Conservation (phyloP, 495 filamentous ascomycete species). For the Trichoderma gamsii region DNA sequence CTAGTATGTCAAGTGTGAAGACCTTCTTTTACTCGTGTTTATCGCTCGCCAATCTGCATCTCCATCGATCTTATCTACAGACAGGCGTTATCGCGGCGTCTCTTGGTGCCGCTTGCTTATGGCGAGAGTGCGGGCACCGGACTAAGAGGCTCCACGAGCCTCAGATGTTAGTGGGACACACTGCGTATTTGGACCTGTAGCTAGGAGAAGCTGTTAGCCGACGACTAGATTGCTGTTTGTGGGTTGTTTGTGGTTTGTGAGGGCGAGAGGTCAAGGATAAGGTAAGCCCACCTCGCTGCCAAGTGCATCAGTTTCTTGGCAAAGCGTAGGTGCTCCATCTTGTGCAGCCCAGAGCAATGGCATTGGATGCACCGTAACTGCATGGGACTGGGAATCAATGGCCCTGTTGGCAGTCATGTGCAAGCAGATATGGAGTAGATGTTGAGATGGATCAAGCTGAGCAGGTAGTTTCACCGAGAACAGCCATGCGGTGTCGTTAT, state of each 20-base stretch:
- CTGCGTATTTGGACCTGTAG: background rate
- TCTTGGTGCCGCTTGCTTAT: background rate
- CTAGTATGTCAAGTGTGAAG: background rate
- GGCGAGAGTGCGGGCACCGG: background rate
- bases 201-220: background rate
- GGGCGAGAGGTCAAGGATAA: too few species aligned
- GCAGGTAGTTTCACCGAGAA: background rate
- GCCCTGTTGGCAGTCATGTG: background rate
- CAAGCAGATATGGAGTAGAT: background rate
- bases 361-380: background rate
- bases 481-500: background rate
- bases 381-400: background rate
- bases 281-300: too few species aligned
- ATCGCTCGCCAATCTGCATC: constrained; percentile 11
- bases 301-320: too few species aligned
- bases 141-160: background rate
- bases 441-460: background rate
- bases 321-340: background rate
- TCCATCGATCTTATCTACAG: constrained; percentile 13
- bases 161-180: background rate
- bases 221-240: background rate
- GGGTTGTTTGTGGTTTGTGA: too few species aligned
- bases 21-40: background rate
- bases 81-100: constrained; percentile 1
- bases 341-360: background rate